Percentiles rank a stretch among this genome's conserved stretches.
These are phyloP conservation scores for Fragaria iinumae DNA, from an alignment of 306 rosid species.

Conservation along the genomic window DNA sequence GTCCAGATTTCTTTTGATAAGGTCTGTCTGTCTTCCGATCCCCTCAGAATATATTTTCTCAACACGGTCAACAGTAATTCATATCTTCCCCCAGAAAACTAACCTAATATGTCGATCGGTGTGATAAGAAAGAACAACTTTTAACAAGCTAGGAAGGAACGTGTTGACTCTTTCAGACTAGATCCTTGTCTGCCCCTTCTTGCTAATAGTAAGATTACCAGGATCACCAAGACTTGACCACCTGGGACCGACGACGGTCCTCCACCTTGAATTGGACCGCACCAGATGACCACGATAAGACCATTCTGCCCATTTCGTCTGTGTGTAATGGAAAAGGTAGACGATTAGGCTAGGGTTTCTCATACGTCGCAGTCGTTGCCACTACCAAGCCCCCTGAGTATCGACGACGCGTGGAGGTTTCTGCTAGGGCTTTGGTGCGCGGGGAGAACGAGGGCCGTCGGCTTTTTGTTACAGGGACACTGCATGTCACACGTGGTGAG, in stretches of 20 bases:
- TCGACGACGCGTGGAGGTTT: background rate
- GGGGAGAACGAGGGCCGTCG: background rate
- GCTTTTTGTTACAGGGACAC: background rate
- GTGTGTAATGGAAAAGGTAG: background rate
- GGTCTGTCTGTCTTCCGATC: slow-evolving; percentile 18
- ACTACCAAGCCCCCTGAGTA: background rate
- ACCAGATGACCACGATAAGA: background rate
- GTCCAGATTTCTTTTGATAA: slow-evolving; percentile 28
- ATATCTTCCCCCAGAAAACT: background rate
- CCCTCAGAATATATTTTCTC: background rate
- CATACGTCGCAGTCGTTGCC: slow-evolving; percentile 4
- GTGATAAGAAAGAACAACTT: background rate
- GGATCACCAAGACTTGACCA: slow-evolving; percentile 5
- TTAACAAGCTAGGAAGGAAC: background rate
- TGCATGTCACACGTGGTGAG: slow-evolving; percentile 12
- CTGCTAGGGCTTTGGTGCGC: slow-evolving; percentile 13
- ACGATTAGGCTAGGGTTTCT: background rate
- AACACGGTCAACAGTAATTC: background rate
- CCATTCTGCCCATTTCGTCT: background rate
- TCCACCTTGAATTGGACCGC: background rate
- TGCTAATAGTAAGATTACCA: background rate
- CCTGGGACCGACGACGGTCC: slow-evolving; percentile 16
- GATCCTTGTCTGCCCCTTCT: background rate
- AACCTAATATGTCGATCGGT: background rate
- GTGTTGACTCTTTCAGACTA: background rate